Base-by-base conservation (phyloP, 208 protist species). In the Crithidia brevicula region DNA sequence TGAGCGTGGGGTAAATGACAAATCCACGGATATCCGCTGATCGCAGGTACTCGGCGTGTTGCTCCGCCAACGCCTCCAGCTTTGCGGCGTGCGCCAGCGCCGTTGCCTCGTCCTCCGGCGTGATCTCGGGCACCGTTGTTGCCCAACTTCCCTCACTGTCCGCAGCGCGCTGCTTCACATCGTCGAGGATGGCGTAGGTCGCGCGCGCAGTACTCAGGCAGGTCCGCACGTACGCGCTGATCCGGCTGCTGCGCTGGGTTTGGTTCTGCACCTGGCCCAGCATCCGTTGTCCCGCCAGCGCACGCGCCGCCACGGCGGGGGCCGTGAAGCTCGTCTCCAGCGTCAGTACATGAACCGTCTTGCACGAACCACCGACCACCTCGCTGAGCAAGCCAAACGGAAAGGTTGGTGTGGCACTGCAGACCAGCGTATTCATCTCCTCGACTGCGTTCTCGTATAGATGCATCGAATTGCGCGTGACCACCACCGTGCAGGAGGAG, bases 401-500 rank as follows among this genome's bases (percentile, higher is more conserved):
- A 60, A 57, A 85, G 40, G 42, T 5, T 23, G 2, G 18, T 56
- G 3, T 5, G 51, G 43, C 1, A n/a, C 42, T 16, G n/a, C n/a
- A n/a, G n/a, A 56, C 28, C 38, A 49, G 57, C 22, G 58, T 27
- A 16, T 67, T 59, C 65, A 76, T 65, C 38, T 72, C 54, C 7
- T 40, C 50, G 22, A 74, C 36, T 30, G 61, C 67, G 27, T 74
- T 43, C 42, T 52, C 30, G 45, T 54, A 78, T n/a, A 81, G 22
- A 11, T 76, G 60, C 18, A 62, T 69, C 8, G 52, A 42, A 61
- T 74, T 73, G 30, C 73, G 67, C 34, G 67, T 75, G 50, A 72
- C 69, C 25, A 85, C 63, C 2, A 81, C 20, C 6, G 74, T 85
- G 71, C 68, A 78, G 43, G 74, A 85, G 46, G 74, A 81, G 59